Evolutionary conservation across 768 basidiomycete species (phyloP).

Genomic region (Leucocoprinus leucothites): DNA sequence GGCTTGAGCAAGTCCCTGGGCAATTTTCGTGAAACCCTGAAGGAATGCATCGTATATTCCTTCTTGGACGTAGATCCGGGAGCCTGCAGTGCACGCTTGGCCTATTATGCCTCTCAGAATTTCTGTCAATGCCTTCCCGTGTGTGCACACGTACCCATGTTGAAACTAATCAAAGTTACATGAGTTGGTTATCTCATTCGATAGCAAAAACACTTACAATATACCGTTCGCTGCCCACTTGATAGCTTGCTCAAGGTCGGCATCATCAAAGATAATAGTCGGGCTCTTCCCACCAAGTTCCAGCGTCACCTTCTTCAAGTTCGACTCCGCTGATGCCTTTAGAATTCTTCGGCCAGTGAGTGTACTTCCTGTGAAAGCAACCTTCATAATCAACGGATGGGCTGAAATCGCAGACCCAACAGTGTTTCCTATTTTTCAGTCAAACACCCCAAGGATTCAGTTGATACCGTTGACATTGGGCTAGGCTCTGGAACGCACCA

Average conservation of each 20-base stretch:
- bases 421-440: constrained; percentile 29
- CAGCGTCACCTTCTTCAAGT: constrained; percentile 73
- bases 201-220: constrained; percentile 42
- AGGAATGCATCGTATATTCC: constrained; percentile 80
- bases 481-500: constrained; percentile 27
- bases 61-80: constrained; percentile 79
- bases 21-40: constrained; percentile 45
- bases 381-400: constrained; percentile 64
- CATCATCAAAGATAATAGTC: constrained; percentile 62
- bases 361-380: constrained; percentile 80
- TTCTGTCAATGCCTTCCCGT: background rate
- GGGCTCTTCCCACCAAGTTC: constrained; percentile 72
- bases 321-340: constrained; percentile 67
- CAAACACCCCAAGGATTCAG: background rate
- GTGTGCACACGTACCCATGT: constrained; percentile 3
- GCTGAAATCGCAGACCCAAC: constrained; percentile 69
- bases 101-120: constrained; percentile 32
- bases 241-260: constrained; percentile 60
- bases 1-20: constrained; percentile 42
- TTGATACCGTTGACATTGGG: background rate
- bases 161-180: background rate
- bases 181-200: background rate
- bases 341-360: constrained; percentile 67
- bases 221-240: constrained; percentile 66
- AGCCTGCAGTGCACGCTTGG: constrained; percentile 78